phyloP scores from a whole-genome alignment of 2,329 filamentous ascomycete species.

The Penicillium palitans region DNA sequence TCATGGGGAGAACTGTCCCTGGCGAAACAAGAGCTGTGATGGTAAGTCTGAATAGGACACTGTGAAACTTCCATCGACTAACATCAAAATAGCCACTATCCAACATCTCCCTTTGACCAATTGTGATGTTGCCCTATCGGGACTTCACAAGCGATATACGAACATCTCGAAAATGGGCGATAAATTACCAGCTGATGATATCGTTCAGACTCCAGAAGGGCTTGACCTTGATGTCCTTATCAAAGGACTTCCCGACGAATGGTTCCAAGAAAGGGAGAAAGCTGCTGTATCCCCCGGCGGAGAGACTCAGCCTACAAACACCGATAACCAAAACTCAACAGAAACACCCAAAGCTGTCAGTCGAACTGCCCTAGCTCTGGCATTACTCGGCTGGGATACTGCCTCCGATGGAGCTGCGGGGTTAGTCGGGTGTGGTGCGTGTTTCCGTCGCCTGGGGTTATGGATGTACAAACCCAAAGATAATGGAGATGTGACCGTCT shows the following conservation, averaged over 20 bases:
- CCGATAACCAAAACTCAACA: conserved; percentile 5
- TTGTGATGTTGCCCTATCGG: conserved; percentile 57
- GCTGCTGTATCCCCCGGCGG: background rate
- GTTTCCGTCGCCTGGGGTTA: conserved; percentile 81
- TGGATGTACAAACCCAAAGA: conserved; percentile 89
- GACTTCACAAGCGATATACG: conserved; percentile 64
- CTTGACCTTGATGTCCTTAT: conserved; percentile 35
- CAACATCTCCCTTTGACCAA: conserved; percentile 67
- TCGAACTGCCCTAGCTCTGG: conserved; percentile 65
- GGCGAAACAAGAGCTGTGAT: conserved; percentile 85
- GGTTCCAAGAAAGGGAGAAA: conserved; percentile 18
- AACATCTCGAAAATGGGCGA: conserved; percentile 46
- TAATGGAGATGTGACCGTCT: conserved; percentile 46
- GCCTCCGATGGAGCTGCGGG: conserved; percentile 49
- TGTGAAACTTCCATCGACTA: conserved; percentile 8
- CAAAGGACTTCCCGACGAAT: conserved; percentile 30
- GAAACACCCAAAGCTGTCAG: conserved; percentile 45
- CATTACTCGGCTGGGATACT: conserved; percentile 74
- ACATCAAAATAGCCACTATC: conserved; percentile 55
- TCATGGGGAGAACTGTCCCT: conserved; percentile 80
- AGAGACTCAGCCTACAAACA: background rate
- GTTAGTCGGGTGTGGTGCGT: conserved; percentile 77
- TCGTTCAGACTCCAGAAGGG: conserved; percentile 34
- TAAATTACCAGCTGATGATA: conserved; percentile 36
- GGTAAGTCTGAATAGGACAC: conserved; percentile 49